Evolutionary conservation across 352 stramenopile species (phyloP).

Genomic region (Globisporangium orthogonon): DNA sequence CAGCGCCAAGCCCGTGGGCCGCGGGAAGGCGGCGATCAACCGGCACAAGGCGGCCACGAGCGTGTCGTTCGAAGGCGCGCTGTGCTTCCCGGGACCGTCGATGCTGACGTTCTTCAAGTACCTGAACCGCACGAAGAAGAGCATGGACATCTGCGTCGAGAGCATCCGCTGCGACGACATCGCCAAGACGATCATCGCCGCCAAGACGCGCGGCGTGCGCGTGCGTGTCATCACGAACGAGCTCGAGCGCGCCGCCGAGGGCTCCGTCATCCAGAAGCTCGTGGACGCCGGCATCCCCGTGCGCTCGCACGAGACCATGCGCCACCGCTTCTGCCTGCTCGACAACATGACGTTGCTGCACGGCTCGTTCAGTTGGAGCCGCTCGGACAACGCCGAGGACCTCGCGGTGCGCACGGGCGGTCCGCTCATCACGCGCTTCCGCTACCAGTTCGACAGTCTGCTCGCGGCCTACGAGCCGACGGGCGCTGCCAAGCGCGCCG

Average conservation of each 20-base stretch:
- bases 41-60: conserved; percentile 6
- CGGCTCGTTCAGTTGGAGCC: conserved; percentile 70
- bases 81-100: conserved; percentile 13
- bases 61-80: conserved; percentile 6
- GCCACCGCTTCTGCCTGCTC: conserved; percentile 66
- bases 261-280: conserved; percentile 58
- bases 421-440: conserved; percentile 42
- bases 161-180: conserved; percentile 66
- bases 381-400: conserved; percentile 54
- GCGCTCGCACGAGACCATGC: conserved; percentile 41
- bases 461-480: conserved; percentile 35
- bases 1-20: not conserved
- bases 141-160: conserved; percentile 57
- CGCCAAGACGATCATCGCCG: conserved; percentile 38
- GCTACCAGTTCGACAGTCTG: conserved; percentile 45
- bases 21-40: conserved; percentile 6
- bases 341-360: conserved; percentile 51
- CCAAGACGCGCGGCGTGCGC: conserved; percentile 35
- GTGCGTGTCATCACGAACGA: conserved; percentile 62
- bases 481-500: not conserved
- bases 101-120: conserved; percentile 39
- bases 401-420: conserved; percentile 37
- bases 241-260: conserved; percentile 31
- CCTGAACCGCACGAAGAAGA: conserved; percentile 28
- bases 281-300: conserved; percentile 51